These are phyloP conservation scores for Hypoxylon intermedium DNA, from an alignment of 495 filamentous ascomycete genomes.

Conservation along the genomic window DNA sequence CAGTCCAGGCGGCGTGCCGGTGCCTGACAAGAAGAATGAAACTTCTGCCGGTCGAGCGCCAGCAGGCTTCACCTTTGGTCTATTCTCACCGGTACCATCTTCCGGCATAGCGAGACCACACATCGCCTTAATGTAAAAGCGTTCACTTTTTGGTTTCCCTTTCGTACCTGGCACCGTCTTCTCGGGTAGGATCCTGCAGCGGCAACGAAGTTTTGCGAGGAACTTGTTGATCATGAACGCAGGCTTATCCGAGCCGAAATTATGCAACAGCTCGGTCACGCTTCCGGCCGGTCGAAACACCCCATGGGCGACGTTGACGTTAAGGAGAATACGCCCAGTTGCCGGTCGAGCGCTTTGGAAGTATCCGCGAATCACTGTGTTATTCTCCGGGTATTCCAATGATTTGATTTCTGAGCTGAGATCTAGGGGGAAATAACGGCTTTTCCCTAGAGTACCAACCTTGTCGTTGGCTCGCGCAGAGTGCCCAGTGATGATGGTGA, in stretches of 20 bases:
- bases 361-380: slow-evolving; percentile 65
- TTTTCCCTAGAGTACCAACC: slow-evolving; percentile 47
- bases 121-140: slow-evolving; percentile 2
- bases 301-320: slow-evolving; percentile 61
- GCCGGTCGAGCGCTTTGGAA: slow-evolving; percentile 71
- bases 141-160: slow-evolving; percentile 17
- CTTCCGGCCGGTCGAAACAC: slow-evolving; percentile 49
- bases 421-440: slow-evolving; percentile 53
- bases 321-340: slow-evolving; percentile 68
- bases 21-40: slow-evolving; percentile 52
- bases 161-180: slow-evolving; percentile 60
- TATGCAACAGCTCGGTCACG: slow-evolving; percentile 35
- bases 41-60: slow-evolving; percentile 56
- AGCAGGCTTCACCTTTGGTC: slow-evolving; percentile 44
- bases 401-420: slow-evolving; percentile 30
- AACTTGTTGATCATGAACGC: slow-evolving; percentile 45
- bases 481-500: slow-evolving; percentile 58
- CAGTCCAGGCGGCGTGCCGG: slow-evolving; percentile 34
- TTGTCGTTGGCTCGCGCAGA: slow-evolving; percentile 43
- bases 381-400: slow-evolving; percentile 22
- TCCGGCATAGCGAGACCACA: slow-evolving; percentile 16
- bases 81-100: slow-evolving; percentile 32
- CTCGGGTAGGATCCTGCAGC: slow-evolving; percentile 48
- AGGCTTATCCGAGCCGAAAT: slow-evolving; percentile 1
- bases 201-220: slow-evolving; percentile 55